These are phyloP conservation scores for Echinochloa phyllopogon DNA, from an alignment of 176 grass and related monocot genomes.

Conservation along the genomic window DNA sequence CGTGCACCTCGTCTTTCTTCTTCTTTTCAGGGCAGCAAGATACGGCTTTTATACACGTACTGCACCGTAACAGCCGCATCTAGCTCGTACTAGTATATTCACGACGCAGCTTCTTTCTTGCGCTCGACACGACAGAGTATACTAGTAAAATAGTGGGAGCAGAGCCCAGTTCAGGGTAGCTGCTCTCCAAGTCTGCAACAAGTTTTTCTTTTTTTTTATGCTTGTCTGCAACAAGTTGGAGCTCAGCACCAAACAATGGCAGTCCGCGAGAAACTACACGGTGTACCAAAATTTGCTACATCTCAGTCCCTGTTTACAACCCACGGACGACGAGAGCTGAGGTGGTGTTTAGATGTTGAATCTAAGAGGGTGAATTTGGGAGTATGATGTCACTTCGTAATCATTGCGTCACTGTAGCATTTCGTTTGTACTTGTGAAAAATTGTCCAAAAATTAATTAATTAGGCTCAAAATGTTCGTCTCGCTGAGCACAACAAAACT, in stretches of 20 bases:
- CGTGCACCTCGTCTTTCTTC: background rate
- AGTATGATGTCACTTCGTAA: too few relatives aligned
- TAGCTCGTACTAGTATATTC: constrained; percentile 9
- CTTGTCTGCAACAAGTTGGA: too few relatives aligned
- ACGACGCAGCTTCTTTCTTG: background rate
- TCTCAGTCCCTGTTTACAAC: background rate
- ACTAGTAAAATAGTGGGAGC: constrained; percentile 1
- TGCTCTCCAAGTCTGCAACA: background rate
- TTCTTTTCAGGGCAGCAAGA: constrained; percentile 14
- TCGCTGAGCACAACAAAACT: too few relatives aligned
- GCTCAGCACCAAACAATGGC: background rate
- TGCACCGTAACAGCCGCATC: background rate
- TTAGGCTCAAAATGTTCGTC: too few relatives aligned
- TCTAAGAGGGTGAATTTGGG: too few relatives aligned
- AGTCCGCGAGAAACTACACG: background rate
- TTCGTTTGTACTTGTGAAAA: too few relatives aligned
- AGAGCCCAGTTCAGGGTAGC: background rate
- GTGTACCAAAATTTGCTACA: background rate
- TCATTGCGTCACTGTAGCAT: too few relatives aligned
- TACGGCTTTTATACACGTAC: constrained; percentile 19
- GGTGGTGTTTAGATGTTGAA: too few relatives aligned
- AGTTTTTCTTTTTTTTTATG: too few relatives aligned
- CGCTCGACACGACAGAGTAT: background rate
- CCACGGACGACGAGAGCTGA: background rate
- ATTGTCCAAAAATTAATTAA: too few relatives aligned